Base-by-base conservation (phyloP, 192 early-diverging fungal genomes). In the Blastocladiella britannica region DNA sequence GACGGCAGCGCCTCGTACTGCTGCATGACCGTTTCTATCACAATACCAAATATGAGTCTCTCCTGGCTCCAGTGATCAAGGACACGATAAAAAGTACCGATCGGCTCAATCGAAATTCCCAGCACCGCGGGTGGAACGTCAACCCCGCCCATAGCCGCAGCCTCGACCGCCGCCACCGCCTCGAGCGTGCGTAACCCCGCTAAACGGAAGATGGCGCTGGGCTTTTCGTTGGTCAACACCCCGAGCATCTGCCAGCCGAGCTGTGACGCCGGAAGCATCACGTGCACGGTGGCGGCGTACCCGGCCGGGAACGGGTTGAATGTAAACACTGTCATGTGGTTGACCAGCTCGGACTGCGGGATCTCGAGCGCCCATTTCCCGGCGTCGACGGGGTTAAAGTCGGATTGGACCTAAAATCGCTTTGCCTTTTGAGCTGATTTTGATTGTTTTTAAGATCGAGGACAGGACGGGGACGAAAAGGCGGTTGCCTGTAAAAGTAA, bases 251-350 rank as follows among this genome's bases (percentile, higher is more conserved):
- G 82, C 85, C 85, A 88, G 22, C n/a, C 25, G 29, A 70, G 72
- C 52, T 79, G n/a, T n/a, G n/a, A n/a, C n/a, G n/a, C 80, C 25
- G 79, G 87, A 87, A 89, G 90, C n/a, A 86, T 61, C 25, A 94
- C 74, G 64, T 97, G 93, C 18, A 93, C 93, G 0, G 93, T 93
- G 12, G 93, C 93, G 4, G 83, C 93, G 67, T 69, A 89, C 1
- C 90, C 90, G 9, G 82, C 73, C 56, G 91, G 87, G 61, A 97
- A 93, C 3, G 91, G 85, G 1, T 77, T 82, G 4, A 88, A 79
- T 29, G 93, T 67, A 61, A 97, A 97, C 30, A 93, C 89, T 4
- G 92, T 88, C 29, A 94, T 81, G 70, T 97, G 93, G 70, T 97
- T 97, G 70, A 93, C 86, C 55, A 67, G 73, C 58, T 76, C 73